Evolutionary conservation across 257 asterid species (phyloP).

Genomic region (Primulina huaijiensis): DNA sequence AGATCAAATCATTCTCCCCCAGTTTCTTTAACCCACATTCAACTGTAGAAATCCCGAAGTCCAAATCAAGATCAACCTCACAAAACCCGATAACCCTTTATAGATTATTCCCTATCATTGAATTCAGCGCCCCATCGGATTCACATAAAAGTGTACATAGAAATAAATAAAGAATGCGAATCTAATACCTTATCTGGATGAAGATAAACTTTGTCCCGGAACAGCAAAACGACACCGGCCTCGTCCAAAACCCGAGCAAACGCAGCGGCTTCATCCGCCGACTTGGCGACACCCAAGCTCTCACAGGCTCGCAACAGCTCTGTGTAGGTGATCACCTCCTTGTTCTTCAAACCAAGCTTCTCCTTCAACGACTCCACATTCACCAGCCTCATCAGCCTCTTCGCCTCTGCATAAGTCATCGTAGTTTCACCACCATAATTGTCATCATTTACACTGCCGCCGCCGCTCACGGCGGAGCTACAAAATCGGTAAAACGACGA

Average conservation of each 20-base stretch:
- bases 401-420: conserved; percentile 75
- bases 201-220: conserved; percentile 82
- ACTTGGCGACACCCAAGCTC: conserved; percentile 66
- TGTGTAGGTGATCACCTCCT: conserved; percentile 59
- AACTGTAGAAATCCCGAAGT: too few species aligned
- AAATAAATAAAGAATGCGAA: background rate
- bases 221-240: conserved; percentile 82
- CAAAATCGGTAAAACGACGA: conserved; percentile 27
- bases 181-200: conserved; percentile 77
- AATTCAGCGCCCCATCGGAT: background rate
- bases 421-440: conserved; percentile 20
- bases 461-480: conserved; percentile 30
- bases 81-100: background rate
- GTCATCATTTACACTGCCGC: conserved; percentile 9
- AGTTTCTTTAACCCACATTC: too few species aligned
- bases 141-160: background rate
- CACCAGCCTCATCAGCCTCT: conserved; percentile 84
- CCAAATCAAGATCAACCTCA: too few species aligned
- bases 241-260: conserved; percentile 86
- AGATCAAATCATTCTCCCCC: too few species aligned
- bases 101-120: background rate
- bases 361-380: conserved; percentile 70
- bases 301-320: conserved; percentile 67
- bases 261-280: conserved; percentile 64
- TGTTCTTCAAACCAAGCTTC: conserved; percentile 66